Evolutionary conservation across 345 rosid genomes (phyloP), one percentile per base, ranked within the genome.

Genomic region (Euphorbia lathyris): DNA sequence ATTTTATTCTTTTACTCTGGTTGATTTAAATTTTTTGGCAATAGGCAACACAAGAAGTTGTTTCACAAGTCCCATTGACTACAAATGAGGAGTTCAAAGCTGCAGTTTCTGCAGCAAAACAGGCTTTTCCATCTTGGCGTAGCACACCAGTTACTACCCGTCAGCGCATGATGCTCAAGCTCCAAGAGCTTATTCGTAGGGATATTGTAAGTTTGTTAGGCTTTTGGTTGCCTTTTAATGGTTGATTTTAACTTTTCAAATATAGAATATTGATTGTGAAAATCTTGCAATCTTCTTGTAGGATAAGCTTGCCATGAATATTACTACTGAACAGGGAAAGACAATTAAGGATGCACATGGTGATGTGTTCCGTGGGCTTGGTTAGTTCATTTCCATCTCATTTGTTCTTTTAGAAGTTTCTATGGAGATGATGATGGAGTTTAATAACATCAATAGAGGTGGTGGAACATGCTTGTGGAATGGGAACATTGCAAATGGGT

Each of bases 381-480:
- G 98, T 89, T 70, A 66, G 86, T 72, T 32, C 63, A 62, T 29
- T 7, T 67, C 12, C 45, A 22, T 52, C 43, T 29, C 26, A 13
- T 19, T 48, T 63, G 26, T 66, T 70, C 32, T 62, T 36, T 27
- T 4, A 38, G 59, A 51, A 73, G 67, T 55, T 63, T 58, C 74
- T 52, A 2, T 66, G 42, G 16, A 45, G 36, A 62, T 16, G 55
- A 38, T 56, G 19, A 6, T 45, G 4, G 63, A 14, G 34, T 43
- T 60, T 62, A n/a, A 17, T 45, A 34, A 58, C 29, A 47, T 32
- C 11, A 75, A 47, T 79, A 94, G 99, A 95, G 96, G 99, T 95
- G 78, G 97, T 95, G 69, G 97, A 95, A 74, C 99, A 95, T 82
- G 84, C 93, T 11, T 95, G 99, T 82, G 99, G 99, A 76, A 95